These are phyloP conservation scores for Ophidiomyces ophidiicola DNA, from an alignment of 2,329 filamentous ascomycete genomes.

Conservation along the genomic window DNA sequence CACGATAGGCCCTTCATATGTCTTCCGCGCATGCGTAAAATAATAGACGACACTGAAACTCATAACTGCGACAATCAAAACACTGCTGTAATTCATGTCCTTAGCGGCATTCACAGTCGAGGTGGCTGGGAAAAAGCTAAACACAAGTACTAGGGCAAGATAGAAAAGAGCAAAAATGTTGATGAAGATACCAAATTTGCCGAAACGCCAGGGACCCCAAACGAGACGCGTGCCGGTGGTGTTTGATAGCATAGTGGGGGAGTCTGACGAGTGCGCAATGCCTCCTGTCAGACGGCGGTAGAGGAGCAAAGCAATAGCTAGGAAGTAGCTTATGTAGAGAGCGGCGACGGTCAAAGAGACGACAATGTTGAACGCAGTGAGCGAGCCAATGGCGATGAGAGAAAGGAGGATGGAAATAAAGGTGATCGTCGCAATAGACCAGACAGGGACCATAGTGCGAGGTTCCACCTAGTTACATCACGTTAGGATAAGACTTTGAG, in stretches of 20 bases:
- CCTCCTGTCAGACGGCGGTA: conserved; percentile 27
- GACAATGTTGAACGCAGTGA: conserved; percentile 42
- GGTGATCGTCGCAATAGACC: conserved; percentile 26
- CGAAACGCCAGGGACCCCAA: conserved; percentile 19
- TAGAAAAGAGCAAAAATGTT: conserved; percentile 28
- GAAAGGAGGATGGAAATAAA: conserved; percentile 27
- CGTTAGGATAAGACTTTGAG: conserved; percentile 3
- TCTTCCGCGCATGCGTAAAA: conserved; percentile 21
- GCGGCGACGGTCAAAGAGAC: conserved; percentile 41
- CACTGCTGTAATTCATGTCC: conserved; percentile 33
- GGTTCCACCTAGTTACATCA: conserved; percentile 22
- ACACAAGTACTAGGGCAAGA: conserved; percentile 22
- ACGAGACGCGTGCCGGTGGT: conserved; percentile 20
- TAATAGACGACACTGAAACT: conserved; percentile 33
- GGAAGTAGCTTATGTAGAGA: conserved; percentile 42
- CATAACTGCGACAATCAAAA: conserved; percentile 32
- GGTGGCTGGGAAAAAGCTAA: conserved; percentile 26
- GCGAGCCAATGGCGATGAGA: conserved; percentile 43
- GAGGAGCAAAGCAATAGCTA: conserved; percentile 36
- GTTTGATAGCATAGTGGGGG: conserved; percentile 14
- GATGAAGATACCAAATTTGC: conserved; percentile 20
- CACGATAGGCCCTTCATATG: conserved; percentile 22
- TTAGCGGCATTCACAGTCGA: conserved; percentile 22
- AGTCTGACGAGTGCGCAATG: conserved; percentile 16
- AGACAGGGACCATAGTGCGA: conserved; percentile 32